Percentiles rank a stretch among this genome's conserved stretches.
Evolutionary conservation across 768 basidiomycete species (phyloP).

Genomic region (Cystoderma amianthinum): DNA sequence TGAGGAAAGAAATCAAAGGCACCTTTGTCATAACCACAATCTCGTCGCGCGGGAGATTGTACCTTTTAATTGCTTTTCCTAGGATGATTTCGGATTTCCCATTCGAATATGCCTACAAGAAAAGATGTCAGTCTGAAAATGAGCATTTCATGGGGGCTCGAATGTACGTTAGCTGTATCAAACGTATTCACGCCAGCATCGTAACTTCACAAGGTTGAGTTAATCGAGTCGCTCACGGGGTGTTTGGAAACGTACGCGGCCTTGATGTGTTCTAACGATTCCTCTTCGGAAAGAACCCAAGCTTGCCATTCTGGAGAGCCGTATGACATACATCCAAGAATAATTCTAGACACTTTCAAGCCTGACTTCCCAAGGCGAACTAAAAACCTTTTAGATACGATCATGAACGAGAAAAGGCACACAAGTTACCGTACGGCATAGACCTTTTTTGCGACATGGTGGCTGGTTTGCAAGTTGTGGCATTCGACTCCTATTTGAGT

Average conservation of each 20-base stretch:
- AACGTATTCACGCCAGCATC: slow-evolving; percentile 60
- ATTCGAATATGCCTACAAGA: slow-evolving; percentile 57
- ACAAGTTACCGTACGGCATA: slow-evolving; percentile 18
- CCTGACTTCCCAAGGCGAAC: slow-evolving; percentile 47
- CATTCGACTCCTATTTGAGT: background rate
- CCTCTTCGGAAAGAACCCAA: slow-evolving; percentile 41
- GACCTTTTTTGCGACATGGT: slow-evolving; percentile 7
- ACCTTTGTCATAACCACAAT: slow-evolving; percentile 74
- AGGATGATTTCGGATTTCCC: slow-evolving; percentile 60
- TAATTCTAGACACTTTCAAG: slow-evolving; percentile 56
- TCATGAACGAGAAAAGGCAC: background rate
- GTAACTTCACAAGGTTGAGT: slow-evolving; percentile 23
- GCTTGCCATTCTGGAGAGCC: slow-evolving; percentile 43
- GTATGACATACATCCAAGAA: slow-evolving; percentile 59
- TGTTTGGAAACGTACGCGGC: slow-evolving; percentile 6
- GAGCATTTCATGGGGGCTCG: background rate
- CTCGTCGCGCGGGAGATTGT: slow-evolving; percentile 60
- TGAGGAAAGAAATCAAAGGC: background rate
- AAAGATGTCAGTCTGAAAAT: background rate
- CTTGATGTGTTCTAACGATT: slow-evolving; percentile 47
- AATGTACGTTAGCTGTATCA: slow-evolving; percentile 43
- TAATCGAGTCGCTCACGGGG: background rate
- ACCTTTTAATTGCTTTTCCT: slow-evolving; percentile 67
- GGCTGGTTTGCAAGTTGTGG: background rate
- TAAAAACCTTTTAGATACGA: slow-evolving; percentile 9